Conservation (phyloP, 192 early-diverging fungal species). For the Linnemannia hyalina region DNA sequence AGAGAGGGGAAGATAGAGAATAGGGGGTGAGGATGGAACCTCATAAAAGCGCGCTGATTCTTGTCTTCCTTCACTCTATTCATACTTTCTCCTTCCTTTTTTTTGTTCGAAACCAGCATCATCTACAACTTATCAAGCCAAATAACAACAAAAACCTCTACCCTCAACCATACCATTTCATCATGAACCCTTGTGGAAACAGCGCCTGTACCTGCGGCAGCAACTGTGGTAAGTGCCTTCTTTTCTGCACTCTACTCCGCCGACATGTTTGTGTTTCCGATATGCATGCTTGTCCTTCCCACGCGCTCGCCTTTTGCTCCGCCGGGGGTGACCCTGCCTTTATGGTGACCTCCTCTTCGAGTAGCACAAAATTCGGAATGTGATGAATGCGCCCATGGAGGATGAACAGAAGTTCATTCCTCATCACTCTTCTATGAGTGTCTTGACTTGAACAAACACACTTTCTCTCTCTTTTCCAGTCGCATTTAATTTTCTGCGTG, state of each 20-base stretch:
- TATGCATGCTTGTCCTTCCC: background rate
- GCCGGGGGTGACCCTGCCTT: background rate
- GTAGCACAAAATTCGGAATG: background rate
- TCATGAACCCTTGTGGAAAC: constrained; percentile 44
- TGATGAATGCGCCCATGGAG: background rate
- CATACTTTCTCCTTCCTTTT: background rate
- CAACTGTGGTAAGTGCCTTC: constrained; percentile 28
- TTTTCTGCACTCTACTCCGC: background rate
- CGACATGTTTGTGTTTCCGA: background rate
- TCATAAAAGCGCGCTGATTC: background rate
- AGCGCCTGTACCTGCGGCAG: constrained; percentile 42
- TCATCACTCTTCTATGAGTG: background rate
- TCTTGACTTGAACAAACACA: background rate
- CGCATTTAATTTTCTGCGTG: background rate
- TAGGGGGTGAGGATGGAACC: background rate
- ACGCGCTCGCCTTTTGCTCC: background rate
- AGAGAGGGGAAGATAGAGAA: too few species aligned
- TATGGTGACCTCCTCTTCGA: background rate
- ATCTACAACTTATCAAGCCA: background rate
- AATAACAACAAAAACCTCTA: background rate
- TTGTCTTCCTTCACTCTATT: background rate
- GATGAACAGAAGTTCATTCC: background rate
- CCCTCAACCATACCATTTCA: background rate
- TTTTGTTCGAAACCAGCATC: background rate
- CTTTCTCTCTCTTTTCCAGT: background rate